Evolutionary conservation across 208 protist genomes (phyloP).

Genomic region (Angomonas desouzai): DNA sequence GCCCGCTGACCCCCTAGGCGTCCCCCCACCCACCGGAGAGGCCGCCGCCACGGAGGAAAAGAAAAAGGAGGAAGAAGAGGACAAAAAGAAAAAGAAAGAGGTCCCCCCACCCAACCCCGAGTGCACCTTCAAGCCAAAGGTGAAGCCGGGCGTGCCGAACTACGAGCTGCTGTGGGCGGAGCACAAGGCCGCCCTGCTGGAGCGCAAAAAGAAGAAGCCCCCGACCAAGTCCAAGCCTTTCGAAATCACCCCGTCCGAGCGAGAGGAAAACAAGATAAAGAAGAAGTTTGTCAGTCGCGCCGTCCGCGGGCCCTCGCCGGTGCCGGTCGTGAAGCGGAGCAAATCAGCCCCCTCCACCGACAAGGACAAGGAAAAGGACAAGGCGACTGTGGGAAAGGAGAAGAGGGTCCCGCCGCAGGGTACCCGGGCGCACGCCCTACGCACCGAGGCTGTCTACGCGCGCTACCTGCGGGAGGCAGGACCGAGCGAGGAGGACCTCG

Average conservation of each 20-base stretch:
- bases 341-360: background rate
- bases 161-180: slow-evolving; percentile 69
- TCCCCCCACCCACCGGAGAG: background rate
- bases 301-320: background rate
- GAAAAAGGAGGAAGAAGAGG: slow-evolving; percentile 11
- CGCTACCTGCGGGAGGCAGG: slow-evolving; percentile 42
- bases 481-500: slow-evolving; percentile 20
- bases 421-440: slow-evolving; percentile 74
- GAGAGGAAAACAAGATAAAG: background rate
- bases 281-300: slow-evolving; percentile 8
- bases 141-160: slow-evolving; percentile 71
- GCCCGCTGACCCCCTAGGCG: background rate
- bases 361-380: background rate
- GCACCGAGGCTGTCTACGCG: slow-evolving; percentile 63
- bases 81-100: slow-evolving; percentile 2
- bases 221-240: slow-evolving; percentile 53
- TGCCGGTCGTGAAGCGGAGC: background rate
- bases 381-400: background rate
- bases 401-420: slow-evolving; percentile 31
- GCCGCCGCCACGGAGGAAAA: slow-evolving; percentile 5
- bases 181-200: slow-evolving; percentile 33
- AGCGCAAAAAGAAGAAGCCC: slow-evolving; percentile 40
- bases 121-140: slow-evolving; percentile 72
- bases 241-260: slow-evolving; percentile 34
- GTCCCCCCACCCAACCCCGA: slow-evolving; percentile 37